These are phyloP conservation scores for Huntiella bhutanensis DNA, from an alignment of 2,329 filamentous ascomycete genomes.

Conservation along the genomic window DNA sequence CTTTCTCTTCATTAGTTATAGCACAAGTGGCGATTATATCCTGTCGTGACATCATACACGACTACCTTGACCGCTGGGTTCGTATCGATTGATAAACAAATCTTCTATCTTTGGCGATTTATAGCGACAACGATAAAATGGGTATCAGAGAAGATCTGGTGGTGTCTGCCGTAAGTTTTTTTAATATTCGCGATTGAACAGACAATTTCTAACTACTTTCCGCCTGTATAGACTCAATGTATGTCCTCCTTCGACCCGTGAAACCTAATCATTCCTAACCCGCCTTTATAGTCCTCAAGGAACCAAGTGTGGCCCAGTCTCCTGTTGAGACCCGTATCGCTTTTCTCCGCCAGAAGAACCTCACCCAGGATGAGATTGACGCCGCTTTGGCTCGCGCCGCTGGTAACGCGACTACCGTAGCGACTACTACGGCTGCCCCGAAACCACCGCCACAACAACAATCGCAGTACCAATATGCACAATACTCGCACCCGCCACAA, in stretches of 20 bases:
- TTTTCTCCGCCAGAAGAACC: conserved; percentile 89
- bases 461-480: conserved; percentile 27
- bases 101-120: not conserved
- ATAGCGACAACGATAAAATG: conserved; percentile 24
- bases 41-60: too few relatives aligned
- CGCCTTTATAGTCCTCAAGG: conserved; percentile 55
- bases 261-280: conserved; percentile 13
- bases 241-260: conserved; percentile 14
- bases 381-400: conserved; percentile 59
- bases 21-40: too few relatives aligned
- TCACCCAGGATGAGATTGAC: conserved; percentile 90
- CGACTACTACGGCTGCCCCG: conserved; percentile 29
- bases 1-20: not conserved
- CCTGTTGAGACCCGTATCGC: conserved; percentile 84
- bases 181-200: not conserved
- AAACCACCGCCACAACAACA: conserved; percentile 24
- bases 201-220: not conserved
- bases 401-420: conserved; percentile 55
- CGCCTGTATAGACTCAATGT: conserved; percentile 24
- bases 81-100: not conserved
- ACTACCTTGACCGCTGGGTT: too few relatives aligned
- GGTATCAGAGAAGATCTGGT: conserved; percentile 90
- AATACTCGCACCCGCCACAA: conserved; percentile 23
- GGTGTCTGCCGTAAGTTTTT: conserved; percentile 48
- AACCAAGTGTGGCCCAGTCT: conserved; percentile 75